These are phyloP conservation scores for Orbilia brochopaga DNA, from an alignment of 2,329 filamentous ascomycete species.

Conservation along the genomic window DNA sequence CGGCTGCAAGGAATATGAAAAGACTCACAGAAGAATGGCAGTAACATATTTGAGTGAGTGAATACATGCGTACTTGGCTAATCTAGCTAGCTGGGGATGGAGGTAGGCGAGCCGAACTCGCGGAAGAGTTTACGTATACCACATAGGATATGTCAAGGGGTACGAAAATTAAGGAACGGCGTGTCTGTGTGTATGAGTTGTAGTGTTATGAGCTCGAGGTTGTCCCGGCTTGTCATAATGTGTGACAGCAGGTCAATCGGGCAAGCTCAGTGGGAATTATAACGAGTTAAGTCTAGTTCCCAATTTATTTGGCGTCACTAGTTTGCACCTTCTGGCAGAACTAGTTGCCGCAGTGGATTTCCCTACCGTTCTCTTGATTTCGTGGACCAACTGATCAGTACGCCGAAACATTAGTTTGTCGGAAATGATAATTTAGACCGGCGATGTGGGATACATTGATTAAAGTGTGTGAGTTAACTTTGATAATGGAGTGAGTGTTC, in stretches of 20 bases:
- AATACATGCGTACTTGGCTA: too few species aligned
- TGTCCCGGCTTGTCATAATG: conserved; percentile 11
- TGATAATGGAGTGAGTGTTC: too few species aligned
- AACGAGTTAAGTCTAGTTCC: too few species aligned
- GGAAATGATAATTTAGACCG: not conserved
- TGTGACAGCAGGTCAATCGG: too few species aligned
- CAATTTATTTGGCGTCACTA: too few species aligned
- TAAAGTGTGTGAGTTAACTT: too few species aligned
- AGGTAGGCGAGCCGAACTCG: not conserved
- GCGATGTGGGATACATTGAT: not conserved
- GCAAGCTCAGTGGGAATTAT: too few species aligned
- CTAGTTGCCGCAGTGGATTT: not conserved
- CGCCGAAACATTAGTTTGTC: conserved; percentile 3
- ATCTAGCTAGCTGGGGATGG: not conserved
- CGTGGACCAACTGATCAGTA: not conserved
- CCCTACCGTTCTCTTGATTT: too few species aligned
- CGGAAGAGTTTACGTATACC: not conserved
- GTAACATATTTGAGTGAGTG: too few species aligned
- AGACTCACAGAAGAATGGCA: too few species aligned
- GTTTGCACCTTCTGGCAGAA: too few species aligned
- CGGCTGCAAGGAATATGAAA: too few species aligned
- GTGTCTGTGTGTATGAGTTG: not conserved
- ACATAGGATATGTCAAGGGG: not conserved
- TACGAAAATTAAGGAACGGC: not conserved
- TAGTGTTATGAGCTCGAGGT: not conserved